Evolutionary conservation across 2,329 filamentous ascomycete species (phyloP).

Genomic region (Botryotinia calthae): DNA sequence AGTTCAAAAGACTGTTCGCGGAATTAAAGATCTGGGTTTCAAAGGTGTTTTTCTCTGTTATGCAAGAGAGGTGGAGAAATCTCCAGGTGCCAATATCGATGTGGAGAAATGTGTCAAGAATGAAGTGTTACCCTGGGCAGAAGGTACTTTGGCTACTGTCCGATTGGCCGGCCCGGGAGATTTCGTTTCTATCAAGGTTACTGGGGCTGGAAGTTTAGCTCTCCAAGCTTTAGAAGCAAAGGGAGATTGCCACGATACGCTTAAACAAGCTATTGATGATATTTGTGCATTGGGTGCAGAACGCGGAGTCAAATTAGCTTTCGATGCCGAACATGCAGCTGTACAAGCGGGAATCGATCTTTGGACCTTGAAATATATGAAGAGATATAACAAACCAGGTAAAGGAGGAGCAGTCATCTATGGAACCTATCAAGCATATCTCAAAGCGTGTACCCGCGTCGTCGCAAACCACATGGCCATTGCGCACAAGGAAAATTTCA

Average conservation of each 20-base stretch:
- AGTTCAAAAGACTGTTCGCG: slow-evolving; percentile 61
- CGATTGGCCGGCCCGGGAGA: slow-evolving; percentile 50
- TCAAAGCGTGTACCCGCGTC: slow-evolving; percentile 59
- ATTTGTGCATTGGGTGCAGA: slow-evolving; percentile 71
- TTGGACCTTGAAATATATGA: slow-evolving; percentile 76
- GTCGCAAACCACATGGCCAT: slow-evolving; percentile 58
- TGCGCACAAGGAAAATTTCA: slow-evolving; percentile 60
- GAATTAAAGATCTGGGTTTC: slow-evolving; percentile 73
- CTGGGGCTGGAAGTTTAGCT: slow-evolving; percentile 74
- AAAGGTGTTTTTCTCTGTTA: slow-evolving; percentile 82
- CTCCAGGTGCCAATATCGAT: slow-evolving; percentile 48
- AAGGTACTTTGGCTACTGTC: slow-evolving; percentile 73
- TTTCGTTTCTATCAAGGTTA: slow-evolving; percentile 65
- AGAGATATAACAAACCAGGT: slow-evolving; percentile 65
- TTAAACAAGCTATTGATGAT: slow-evolving; percentile 67
- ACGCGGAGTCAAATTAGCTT: slow-evolving; percentile 70
- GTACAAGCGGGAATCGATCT: slow-evolving; percentile 77
- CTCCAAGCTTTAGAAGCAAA: slow-evolving; percentile 63
- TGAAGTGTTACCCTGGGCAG: slow-evolving; percentile 69
- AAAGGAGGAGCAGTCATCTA: slow-evolving; percentile 68
- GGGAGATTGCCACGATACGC: slow-evolving; percentile 58
- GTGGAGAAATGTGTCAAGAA: slow-evolving; percentile 49
- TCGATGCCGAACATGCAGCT: slow-evolving; percentile 81
- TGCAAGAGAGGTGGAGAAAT: slow-evolving; percentile 69
- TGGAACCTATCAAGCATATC: slow-evolving; percentile 76